phyloP scores from a whole-genome alignment of 805 yeast species.

The Kuraishia piskuri region DNA sequence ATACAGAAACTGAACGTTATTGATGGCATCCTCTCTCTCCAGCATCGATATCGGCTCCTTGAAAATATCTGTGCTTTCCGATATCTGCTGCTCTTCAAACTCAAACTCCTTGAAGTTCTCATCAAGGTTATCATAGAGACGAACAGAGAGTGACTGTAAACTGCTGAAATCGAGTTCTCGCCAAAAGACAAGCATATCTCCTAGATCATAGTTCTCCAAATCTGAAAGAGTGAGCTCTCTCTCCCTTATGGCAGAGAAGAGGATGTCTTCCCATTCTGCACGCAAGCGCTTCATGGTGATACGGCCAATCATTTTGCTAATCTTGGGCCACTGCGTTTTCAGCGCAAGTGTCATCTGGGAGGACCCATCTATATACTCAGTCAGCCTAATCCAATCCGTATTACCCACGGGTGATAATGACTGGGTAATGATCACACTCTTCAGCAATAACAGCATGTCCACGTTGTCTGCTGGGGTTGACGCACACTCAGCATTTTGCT shows the following conservation, averaged over 20 bases:
- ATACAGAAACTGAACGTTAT: slow-evolving; percentile 35
- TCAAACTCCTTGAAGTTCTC: slow-evolving; percentile 41
- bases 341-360: slow-evolving; percentile 30
- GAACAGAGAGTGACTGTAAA: slow-evolving; percentile 13
- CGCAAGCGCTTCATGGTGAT: slow-evolving; percentile 46
- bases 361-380: slow-evolving; percentile 33
- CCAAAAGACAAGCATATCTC: slow-evolving; percentile 58
- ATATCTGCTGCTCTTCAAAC: slow-evolving; percentile 19
- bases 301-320: slow-evolving; percentile 50
- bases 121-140: slow-evolving; percentile 29
- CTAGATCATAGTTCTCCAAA: slow-evolving; percentile 40
- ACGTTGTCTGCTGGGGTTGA: slow-evolving; percentile 10
- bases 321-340: slow-evolving; percentile 61
- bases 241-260: slow-evolving; percentile 48
- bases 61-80: slow-evolving; percentile 28
- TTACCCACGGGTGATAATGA: slow-evolving; percentile 42
- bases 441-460: slow-evolving; percentile 47
- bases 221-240: slow-evolving; percentile 43
- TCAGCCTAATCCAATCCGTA: slow-evolving; percentile 60
- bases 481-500: neutral
- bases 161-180: slow-evolving; percentile 34
- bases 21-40: slow-evolving; percentile 52
- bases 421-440: slow-evolving; percentile 61
- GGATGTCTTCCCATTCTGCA: slow-evolving; percentile 58
- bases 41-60: slow-evolving; percentile 54